These are phyloP conservation scores for Arachis monticola DNA, from an alignment of 331 rosid species.

Conservation along the genomic window DNA sequence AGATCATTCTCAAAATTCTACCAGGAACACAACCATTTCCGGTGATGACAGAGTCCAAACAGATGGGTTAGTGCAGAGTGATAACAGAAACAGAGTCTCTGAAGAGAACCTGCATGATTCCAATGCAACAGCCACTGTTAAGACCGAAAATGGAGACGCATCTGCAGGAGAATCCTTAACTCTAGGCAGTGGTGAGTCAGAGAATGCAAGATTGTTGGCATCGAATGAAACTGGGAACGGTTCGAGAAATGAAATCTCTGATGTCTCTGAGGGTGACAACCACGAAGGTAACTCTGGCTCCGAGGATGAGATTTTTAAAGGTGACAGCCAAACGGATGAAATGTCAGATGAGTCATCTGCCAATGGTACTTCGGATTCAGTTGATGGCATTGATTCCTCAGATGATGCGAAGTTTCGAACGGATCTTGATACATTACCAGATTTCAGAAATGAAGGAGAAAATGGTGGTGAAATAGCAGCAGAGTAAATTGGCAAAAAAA, in stretches of 20 bases:
- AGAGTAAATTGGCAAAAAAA: slow-evolving; percentile 45
- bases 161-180: slow-evolving; percentile 45
- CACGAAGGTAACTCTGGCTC: slow-evolving; percentile 34
- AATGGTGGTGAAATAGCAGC: slow-evolving; percentile 61
- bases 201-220: slow-evolving; percentile 39
- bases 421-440: slow-evolving; percentile 75
- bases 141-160: slow-evolving; percentile 47
- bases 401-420: slow-evolving; percentile 59
- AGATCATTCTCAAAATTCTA: slow-evolving; percentile 43
- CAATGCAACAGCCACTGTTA: slow-evolving; percentile 35
- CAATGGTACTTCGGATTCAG: slow-evolving; percentile 42
- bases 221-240: slow-evolving; percentile 46
- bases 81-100: slow-evolving; percentile 37
- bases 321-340: slow-evolving; percentile 44
- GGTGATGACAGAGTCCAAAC: slow-evolving; percentile 41
- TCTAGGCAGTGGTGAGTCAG: slow-evolving; percentile 39
- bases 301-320: slow-evolving; percentile 51
- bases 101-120: slow-evolving; percentile 42
- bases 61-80: slow-evolving; percentile 41
- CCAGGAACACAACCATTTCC: slow-evolving; percentile 32
- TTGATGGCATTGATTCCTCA: slow-evolving; percentile 63
- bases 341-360: slow-evolving; percentile 46
- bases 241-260: slow-evolving; percentile 47
- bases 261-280: slow-evolving; percentile 44
- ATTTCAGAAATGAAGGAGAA: slow-evolving; percentile 53